These are phyloP conservation scores for Chalaropsis thielavioides DNA, from an alignment of 2,329 filamentous ascomycete species.

Conservation along the genomic window DNA sequence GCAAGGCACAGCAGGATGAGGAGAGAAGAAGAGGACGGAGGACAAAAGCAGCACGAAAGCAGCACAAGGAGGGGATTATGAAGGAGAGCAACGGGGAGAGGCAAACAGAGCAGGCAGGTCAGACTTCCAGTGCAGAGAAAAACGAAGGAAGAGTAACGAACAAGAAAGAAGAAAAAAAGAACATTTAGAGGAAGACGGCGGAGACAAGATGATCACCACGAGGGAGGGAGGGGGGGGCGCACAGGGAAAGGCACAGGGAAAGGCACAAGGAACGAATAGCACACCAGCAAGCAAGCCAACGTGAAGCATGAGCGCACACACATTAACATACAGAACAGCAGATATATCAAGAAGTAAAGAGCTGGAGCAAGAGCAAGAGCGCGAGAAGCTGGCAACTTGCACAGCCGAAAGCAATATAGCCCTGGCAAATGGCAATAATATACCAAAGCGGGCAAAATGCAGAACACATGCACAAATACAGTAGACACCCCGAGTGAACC, in stretches of 20 bases:
- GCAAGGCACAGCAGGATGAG: neutral
- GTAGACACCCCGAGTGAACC: too few relatives aligned
- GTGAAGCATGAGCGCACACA: neutral
- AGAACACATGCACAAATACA: too few relatives aligned
- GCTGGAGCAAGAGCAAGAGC: neutral
- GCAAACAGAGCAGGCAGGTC: neutral
- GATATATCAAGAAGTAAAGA: neutral
- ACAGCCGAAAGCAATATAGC: too few relatives aligned
- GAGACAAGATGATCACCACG: neutral
- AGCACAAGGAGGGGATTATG: neutral
- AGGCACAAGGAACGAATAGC: neutral
- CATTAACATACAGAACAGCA: neutral
- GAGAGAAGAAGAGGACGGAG: neutral
- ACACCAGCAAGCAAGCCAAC: neutral
- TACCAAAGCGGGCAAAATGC: too few relatives aligned
- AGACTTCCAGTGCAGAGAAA: neutral
- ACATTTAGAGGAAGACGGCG: neutral
- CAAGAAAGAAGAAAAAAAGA: neutral
- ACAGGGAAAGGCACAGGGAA: neutral
- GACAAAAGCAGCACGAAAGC: neutral
- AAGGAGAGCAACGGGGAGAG: neutral
- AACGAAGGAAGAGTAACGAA: too few relatives aligned
- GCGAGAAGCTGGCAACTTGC: too few relatives aligned
- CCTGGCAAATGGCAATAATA: too few relatives aligned
- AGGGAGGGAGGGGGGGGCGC: neutral